Evolutionary conservation across 164 flowering plant species (phyloP).

Genomic region (Euptelea pleiosperma): DNA sequence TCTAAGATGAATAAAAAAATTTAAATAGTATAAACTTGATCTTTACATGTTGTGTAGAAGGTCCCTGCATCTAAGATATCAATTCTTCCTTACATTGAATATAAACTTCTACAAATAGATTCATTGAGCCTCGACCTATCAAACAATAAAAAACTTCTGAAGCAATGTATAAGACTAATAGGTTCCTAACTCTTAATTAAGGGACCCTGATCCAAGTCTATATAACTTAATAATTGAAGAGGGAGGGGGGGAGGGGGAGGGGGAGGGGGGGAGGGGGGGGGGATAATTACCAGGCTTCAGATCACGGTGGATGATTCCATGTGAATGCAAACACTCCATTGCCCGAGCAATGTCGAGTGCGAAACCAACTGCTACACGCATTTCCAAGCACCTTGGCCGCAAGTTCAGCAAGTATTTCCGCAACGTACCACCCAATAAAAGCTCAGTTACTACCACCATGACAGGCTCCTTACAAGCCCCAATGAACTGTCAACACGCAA

Average conservation of each 20-base stretch:
- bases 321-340: slow-evolving; percentile 85
- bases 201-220: not conserved
- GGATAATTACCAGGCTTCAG: slow-evolving; percentile 84
- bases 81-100: no score
- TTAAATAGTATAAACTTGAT: no score
- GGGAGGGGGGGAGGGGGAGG: no score
- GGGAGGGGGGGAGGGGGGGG: no score
- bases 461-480: slow-evolving; percentile 87
- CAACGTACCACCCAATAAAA: slow-evolving; percentile 77
- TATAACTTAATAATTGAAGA: not conserved
- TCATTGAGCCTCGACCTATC: not conserved
- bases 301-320: slow-evolving; percentile 91
- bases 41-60: no score
- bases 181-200: not conserved
- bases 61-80: no score
- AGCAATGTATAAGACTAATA: no score
- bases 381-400: slow-evolving; percentile 73
- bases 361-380: slow-evolving; percentile 57
- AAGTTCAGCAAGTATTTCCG: slow-evolving; percentile 70
- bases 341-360: slow-evolving; percentile 89
- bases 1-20: no score
- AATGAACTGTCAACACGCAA: slow-evolving; percentile 54
- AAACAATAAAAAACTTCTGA: no score
- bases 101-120: no score
- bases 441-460: slow-evolving; percentile 91